Base-by-base conservation (phyloP, 495 filamentous ascomycete genomes). In the Amphirosellinia nigrospora region DNA sequence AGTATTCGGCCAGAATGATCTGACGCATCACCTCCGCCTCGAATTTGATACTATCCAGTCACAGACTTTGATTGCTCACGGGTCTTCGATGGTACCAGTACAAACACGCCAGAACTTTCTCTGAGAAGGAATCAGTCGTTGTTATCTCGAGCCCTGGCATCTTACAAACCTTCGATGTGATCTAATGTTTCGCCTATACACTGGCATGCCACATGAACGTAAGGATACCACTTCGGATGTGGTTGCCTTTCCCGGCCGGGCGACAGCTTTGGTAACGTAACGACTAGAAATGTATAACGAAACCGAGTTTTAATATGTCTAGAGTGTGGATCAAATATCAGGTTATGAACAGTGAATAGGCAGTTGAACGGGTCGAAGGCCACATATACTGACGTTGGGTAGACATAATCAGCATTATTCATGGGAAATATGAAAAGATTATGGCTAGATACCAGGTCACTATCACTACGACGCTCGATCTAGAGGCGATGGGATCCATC, bases 141-240 rank as follows among this genome's bases (percentile, higher is more conserved):
- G 85, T 88, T 30, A 72, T 89, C 52, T 78, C 85, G 21, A 89
- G 89, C 73, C 87, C 88, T 77, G 82, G 87, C 39, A 80, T 79
- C 55, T 89, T 87, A 87, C 79, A 83, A 32, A 87, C 89, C 74
- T 88, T 89, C 76, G 89, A 87, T 78, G 81, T 89, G 79, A 85
- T 89, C 23, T 4, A 58, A n/a, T 16, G 15, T 30, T 36, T 32
- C 1, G 30, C 30, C 53, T 21, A 36, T n/a, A 28, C 53, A 58
- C 28, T 4, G 30, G 30, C 1, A 53, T 19, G 30, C 53, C 30
- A 30, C 53, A 7, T 21, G 53, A 36, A 16, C 15, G 6, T 21
- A 30, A 36, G 28, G 32, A 58, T 58, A 3, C n/a, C 19, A 4
- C 21, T 26, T 26, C n/a, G n/a, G 26, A 38, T 41, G 16, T 21